Percentiles rank a stretch among this genome's conserved stretches.
These are phyloP conservation scores for Tricholoma sp. DNA, from an alignment of 768 basidiomycete genomes.

Conservation along the genomic window DNA sequence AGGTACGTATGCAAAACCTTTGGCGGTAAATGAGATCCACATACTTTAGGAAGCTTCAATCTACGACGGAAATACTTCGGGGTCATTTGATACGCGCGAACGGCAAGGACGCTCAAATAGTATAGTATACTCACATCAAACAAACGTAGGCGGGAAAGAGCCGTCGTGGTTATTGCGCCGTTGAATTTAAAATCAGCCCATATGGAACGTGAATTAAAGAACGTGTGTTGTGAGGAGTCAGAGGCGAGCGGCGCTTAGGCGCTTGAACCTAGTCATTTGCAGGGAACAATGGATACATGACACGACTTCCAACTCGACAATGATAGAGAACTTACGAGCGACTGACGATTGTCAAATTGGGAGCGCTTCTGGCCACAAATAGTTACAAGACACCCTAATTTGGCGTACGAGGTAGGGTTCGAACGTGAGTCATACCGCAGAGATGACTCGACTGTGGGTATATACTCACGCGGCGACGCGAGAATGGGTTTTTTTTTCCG, in stretches of 20 bases:
- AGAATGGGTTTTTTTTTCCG: constrained; percentile 7
- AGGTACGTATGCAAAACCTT: neutral
- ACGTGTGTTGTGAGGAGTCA: neutral
- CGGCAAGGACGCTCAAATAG: neutral
- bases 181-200: neutral
- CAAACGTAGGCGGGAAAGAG: neutral
- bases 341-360: neutral
- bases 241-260: neutral
- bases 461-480: constrained; percentile 20
- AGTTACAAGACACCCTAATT: neutral
- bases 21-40: neutral
- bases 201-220: neutral
- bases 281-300: constrained; percentile 8
- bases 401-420: neutral
- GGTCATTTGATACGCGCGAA: neutral
- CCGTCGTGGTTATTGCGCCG: neutral
- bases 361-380: constrained; percentile 9
- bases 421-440: constrained; percentile 14
- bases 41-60: neutral
- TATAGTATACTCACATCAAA: neutral
- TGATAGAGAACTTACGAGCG: neutral
- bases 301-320: neutral
- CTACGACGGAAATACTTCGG: neutral
- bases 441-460: constrained; percentile 8
- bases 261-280: constrained; percentile 2